Evolutionary conservation across 352 stramenopile species (phyloP).

Genomic region (Globisporangium sylvaticum): DNA sequence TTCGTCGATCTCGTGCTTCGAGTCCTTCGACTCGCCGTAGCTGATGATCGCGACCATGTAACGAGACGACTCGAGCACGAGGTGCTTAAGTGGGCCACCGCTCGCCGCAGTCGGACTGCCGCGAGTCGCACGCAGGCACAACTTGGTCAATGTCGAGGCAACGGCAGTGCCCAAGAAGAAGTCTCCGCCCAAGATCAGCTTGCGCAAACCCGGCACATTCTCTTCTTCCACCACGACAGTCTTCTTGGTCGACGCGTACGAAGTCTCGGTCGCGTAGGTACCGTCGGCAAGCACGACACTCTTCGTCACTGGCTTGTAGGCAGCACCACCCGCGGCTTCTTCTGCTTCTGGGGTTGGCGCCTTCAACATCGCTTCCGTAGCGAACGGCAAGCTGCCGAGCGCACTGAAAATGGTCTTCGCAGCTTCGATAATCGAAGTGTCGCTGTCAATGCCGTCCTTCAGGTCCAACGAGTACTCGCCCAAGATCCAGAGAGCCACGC

Average conservation of each 20-base stretch:
- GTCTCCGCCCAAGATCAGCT: conserved; percentile 91
- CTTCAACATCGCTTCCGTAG: conserved; percentile 50
- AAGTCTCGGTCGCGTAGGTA: conserved; percentile 99
- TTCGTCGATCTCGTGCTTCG: conserved; percentile 87
- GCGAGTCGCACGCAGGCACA: conserved; percentile 90
- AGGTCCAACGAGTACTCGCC: conserved; percentile 88
- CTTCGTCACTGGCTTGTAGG: conserved; percentile 93
- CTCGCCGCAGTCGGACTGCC: conserved; percentile 36
- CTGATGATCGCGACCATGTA: conserved; percentile 75
- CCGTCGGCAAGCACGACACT: conserved; percentile 98
- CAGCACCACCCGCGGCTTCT: conserved; percentile 26
- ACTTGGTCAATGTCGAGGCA: conserved; percentile 94
- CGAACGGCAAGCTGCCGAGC: conserved; percentile 75
- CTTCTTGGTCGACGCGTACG: conserved; percentile 59
- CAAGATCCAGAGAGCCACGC: conserved; percentile 96
- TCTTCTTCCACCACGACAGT: conserved; percentile 52
- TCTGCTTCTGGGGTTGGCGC: conserved; percentile 22
- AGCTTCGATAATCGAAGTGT: conserved; percentile 75
- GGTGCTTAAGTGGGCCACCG: conserved; percentile 50
- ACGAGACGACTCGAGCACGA: conserved; percentile 65
- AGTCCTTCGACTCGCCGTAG: conserved; percentile 70
- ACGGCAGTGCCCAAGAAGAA: conserved; percentile 96
- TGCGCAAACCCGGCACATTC: conserved; percentile 69
- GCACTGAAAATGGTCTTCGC: conserved; percentile 88
- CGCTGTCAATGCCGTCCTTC: conserved; percentile 30